Conservation (phyloP, 192 early-diverging fungal genomes). For the Entrophospora sp. region DNA sequence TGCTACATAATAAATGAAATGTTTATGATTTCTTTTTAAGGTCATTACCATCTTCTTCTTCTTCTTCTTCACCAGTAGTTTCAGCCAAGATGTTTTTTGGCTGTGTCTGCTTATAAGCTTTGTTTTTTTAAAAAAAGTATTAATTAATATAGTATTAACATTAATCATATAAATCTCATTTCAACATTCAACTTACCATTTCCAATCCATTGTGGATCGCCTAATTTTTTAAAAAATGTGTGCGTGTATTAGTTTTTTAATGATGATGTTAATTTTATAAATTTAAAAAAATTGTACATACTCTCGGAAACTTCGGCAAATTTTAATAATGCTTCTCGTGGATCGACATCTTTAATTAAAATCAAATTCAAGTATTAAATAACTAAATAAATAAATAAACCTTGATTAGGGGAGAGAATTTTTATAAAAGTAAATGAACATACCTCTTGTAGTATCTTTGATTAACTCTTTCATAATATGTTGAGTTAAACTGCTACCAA, state of each 20-base stretch:
- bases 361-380: slow-evolving; percentile 17
- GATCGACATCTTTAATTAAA: slow-evolving; percentile 78
- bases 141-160: not conserved
- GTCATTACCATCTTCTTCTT: slow-evolving; percentile 39
- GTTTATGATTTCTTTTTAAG: slow-evolving; percentile 43
- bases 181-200: slow-evolving; percentile 23
- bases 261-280: not conserved
- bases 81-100: slow-evolving; percentile 61
- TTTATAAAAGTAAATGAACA: not conserved
- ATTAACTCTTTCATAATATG: slow-evolving; percentile 74
- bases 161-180: not conserved
- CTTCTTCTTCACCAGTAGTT: slow-evolving; percentile 51
- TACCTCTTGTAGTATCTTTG: slow-evolving; percentile 56
- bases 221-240: not conserved
- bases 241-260: not conserved
- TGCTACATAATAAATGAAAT: too few relatives aligned
- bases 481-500: slow-evolving; percentile 77
- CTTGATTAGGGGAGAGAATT: too few relatives aligned
- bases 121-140: slow-evolving; percentile 19
- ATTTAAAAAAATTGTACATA: not conserved
- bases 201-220: slow-evolving; percentile 77
- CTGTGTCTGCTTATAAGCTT: slow-evolving; percentile 72
- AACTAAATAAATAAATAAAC: slow-evolving; percentile 4
- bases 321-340: slow-evolving; percentile 81
- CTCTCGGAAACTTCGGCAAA: slow-evolving; percentile 70